A percentile compares a stretch with the other conserved stretches of the same genome.
phyloP scores from a whole-genome alignment of 257 asterid species.

The Przewalskia tangutica region DNA sequence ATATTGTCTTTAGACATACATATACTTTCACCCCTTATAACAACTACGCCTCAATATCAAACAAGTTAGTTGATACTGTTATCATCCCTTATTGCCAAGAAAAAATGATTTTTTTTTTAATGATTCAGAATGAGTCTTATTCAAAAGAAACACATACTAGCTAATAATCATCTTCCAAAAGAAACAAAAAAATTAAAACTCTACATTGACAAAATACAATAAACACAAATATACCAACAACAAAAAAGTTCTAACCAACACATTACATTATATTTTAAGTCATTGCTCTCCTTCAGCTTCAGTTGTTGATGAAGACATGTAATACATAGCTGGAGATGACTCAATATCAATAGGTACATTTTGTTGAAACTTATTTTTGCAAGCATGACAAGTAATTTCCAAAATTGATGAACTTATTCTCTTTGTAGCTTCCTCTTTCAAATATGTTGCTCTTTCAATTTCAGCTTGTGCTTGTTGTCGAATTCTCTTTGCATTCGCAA shows the following conservation, averaged over 20 bases:
- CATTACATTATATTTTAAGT: not conserved
- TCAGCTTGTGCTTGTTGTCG: slow-evolving; percentile 52
- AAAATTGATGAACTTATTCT: slow-evolving; percentile 35
- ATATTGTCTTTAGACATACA: too few species aligned
- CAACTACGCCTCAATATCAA: not conserved
- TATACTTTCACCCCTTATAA: too few species aligned
- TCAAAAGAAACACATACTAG: not conserved
- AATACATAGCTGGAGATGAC: slow-evolving; percentile 27
- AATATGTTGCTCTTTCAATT: slow-evolving; percentile 39
- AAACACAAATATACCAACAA: not conserved
- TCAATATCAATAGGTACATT: slow-evolving; percentile 7
- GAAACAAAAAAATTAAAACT: not conserved
- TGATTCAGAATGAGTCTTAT: not conserved
- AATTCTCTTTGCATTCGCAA: slow-evolving; percentile 50
- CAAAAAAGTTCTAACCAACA: not conserved
- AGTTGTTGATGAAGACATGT: slow-evolving; percentile 24
- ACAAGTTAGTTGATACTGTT: not conserved
- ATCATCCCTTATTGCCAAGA: not conserved
- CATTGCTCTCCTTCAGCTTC: slow-evolving; percentile 22
- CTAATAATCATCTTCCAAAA: not conserved
- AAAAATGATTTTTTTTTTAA: not conserved
- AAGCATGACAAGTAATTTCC: slow-evolving; percentile 58
- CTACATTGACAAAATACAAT: not conserved
- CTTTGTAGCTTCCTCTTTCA: slow-evolving; percentile 41
- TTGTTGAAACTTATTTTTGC: slow-evolving; percentile 39